Evolutionary conservation across 1,139 yeast species (phyloP), one percentile per base, ranked within the genome.

Genomic region (Magnusiomyces starmeri): DNA sequence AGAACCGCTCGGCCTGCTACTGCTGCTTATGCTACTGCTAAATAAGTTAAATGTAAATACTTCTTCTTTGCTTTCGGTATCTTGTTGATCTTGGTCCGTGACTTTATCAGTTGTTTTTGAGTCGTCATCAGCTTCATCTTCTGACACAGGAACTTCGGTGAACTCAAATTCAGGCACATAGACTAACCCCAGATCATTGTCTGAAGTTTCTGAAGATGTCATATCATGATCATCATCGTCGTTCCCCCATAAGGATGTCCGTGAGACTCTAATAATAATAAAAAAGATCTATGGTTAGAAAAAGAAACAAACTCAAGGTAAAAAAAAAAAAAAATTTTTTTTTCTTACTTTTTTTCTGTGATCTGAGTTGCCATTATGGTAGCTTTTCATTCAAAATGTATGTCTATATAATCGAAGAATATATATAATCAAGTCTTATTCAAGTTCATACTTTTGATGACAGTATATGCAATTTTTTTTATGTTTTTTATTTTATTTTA

Each of bases 141-240:
- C 51, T 22, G 39, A 54, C 9, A 49, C 54, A 8, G 53, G 54
- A 22, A 58, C 55, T 46, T 62, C 65, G 20, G 54, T 60, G 46
- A 64, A 62, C 39, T 62, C 65, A 25, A 62, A 48, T 18, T 54
- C 56, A 1, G 55, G 54, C 18, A 48, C 37, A 45, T 50, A 46
- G 26, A 35, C 18, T 4, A 41, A 50, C 16, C 46, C 51, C 14
- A 45, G 55, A n/a, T n/a, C 35, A n/a, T 40, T 37, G 2, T 48
- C 56, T 3, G 51, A 54, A 24, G 42, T 49, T 27, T 49, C 50
- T 7, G 45, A 25, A 10, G 46, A 51, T 12, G 47, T 50, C 8
- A 51, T 51, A n/a, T 51, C 51, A 3, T 49, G 46, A 20, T 34
- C 48, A 10, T 44, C 46, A 27, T 37, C 42, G 22, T 50, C 46